Conservation (phyloP, 441 rosid species). For the Corymbia citriodora region DNA sequence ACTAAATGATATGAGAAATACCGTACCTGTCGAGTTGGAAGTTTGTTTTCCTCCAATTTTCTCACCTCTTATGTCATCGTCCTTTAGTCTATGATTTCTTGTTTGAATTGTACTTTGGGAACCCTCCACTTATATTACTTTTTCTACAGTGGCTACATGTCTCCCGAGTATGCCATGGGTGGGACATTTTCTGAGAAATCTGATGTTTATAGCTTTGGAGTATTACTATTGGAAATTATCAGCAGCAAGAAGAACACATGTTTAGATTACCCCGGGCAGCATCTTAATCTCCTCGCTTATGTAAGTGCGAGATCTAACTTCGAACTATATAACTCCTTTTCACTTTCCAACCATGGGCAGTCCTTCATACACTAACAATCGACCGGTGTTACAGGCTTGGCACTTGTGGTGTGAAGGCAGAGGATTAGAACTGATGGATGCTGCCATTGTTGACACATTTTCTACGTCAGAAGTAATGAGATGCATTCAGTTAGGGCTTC, state of each 20-base stretch:
- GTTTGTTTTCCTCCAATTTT: no score
- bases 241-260: not conserved
- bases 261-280: not conserved
- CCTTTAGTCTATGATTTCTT: no score
- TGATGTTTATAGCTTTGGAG: constrained; percentile 8
- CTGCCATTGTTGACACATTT: not conserved
- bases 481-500: constrained; percentile 4
- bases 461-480: not conserved
- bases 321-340: not conserved
- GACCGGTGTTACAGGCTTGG: not conserved
- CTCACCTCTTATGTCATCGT: no score
- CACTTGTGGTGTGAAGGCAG: not conserved
- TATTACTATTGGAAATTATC: not conserved
- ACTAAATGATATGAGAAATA: no score
- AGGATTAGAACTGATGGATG: not conserved
- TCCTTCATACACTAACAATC: no score
- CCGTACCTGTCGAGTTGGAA: no score
- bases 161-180: constrained; percentile 6
- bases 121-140: no score
- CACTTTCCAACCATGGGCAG: not conserved
- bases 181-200: constrained; percentile 7
- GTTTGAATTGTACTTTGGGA: no score
- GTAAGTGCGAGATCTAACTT: not conserved
- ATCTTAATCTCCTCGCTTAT: not conserved
- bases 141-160: constrained; percentile 1